Conservation (phyloP, 163 green algal genomes). For the Coccomyxa subellipsoidea region DNA sequence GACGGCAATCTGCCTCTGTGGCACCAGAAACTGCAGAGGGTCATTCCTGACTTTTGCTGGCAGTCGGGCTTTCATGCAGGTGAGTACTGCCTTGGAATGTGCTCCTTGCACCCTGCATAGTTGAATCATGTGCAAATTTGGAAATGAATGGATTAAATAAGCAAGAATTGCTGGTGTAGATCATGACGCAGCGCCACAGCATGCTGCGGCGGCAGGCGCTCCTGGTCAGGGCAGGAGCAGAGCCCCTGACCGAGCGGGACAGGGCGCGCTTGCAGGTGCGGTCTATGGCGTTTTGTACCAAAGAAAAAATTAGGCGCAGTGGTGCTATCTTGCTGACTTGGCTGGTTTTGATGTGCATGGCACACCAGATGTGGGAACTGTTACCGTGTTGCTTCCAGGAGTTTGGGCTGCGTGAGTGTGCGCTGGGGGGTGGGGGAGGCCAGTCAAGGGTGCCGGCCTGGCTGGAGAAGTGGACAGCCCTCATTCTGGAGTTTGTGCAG, state of each 20-base stretch:
- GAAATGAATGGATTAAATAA: too few relatives aligned
- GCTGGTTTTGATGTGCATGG: not conserved
- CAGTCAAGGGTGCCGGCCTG: slow-evolving; percentile 47
- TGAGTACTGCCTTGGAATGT: not conserved
- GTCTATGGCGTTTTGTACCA: too few relatives aligned
- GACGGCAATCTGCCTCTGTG: slow-evolving; percentile 85
- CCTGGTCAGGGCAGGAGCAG: slow-evolving; percentile 60
- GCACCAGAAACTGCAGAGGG: slow-evolving; percentile 63
- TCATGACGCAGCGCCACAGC: slow-evolving; percentile 75
- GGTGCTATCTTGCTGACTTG: too few relatives aligned
- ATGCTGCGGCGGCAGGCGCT: slow-evolving; percentile 82
- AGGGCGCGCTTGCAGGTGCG: slow-evolving; percentile 40
- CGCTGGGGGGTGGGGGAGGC: slow-evolving; percentile 26
- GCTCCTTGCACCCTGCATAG: too few relatives aligned
- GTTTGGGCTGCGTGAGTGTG: slow-evolving; percentile 49
- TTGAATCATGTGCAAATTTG: too few relatives aligned
- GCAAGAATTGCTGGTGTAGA: slow-evolving; percentile 29
- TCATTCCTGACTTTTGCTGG: slow-evolving; percentile 85
- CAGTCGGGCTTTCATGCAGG: slow-evolving; percentile 68
- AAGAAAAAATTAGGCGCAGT: too few relatives aligned
- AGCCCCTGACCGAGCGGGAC: slow-evolving; percentile 63
- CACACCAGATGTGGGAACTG: not conserved
- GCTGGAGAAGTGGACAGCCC: slow-evolving; percentile 74
- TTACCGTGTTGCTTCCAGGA: slow-evolving; percentile 26
- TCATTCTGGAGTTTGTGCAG: slow-evolving; percentile 66